phyloP scores from a whole-genome alignment of 139 green algal genomes.

The Chlorella sp. region DNA sequence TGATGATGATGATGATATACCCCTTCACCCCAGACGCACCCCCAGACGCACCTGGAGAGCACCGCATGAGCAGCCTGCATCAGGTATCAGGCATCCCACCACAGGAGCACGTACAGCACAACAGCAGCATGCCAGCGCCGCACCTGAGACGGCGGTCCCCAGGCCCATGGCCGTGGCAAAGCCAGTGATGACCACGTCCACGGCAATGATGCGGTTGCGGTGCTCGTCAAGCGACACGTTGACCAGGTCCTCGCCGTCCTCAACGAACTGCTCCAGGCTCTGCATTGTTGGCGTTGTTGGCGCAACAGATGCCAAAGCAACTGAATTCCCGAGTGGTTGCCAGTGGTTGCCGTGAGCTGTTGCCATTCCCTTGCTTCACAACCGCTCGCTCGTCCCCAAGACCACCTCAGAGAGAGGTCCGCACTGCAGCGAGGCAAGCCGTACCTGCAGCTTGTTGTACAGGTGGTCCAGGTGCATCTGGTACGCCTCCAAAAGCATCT shows the following conservation, averaged over 20 bases:
- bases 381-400: background rate
- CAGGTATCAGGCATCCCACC: too few relatives aligned
- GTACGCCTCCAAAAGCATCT: conserved; percentile 57
- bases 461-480: conserved; percentile 67
- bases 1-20: too few relatives aligned
- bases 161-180: conserved; percentile 47
- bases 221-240: conserved; percentile 84
- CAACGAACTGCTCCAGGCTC: conserved; percentile 78
- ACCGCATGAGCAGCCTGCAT: too few relatives aligned
- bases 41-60: too few relatives aligned
- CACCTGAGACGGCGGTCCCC: background rate
- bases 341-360: background rate
- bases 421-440: background rate
- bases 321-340: background rate
- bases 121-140: background rate
- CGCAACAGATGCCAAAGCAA: too few relatives aligned
- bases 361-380: background rate
- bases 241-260: conserved; percentile 86
- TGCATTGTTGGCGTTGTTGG: too few relatives aligned
- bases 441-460: conserved; percentile 59
- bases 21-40: too few relatives aligned
- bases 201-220: conserved; percentile 63
- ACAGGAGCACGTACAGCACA: too few relatives aligned
- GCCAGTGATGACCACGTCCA: conserved; percentile 74
- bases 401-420: background rate